Conservation (phyloP, 1,284 basidiomycete genomes). For the Porphyrellus sp. region DNA sequence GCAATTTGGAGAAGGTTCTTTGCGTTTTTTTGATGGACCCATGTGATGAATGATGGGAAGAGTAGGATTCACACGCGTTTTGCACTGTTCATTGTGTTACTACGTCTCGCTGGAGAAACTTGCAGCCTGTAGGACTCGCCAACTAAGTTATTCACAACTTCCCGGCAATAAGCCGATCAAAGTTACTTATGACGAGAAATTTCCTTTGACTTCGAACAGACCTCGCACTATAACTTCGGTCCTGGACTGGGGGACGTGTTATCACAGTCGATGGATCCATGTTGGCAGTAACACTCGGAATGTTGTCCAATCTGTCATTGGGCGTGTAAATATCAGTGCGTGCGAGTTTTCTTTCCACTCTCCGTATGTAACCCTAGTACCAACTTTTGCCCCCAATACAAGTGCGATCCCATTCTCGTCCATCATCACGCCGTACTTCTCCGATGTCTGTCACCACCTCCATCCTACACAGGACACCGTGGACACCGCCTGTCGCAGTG, state of each 20-base stretch:
- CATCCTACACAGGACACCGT: slow-evolving; percentile 63
- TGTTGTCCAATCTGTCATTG: background rate
- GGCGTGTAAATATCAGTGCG: background rate
- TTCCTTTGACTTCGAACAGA: too few relatives aligned
- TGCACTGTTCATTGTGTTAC: too few relatives aligned
- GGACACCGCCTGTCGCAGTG: slow-evolving; percentile 64
- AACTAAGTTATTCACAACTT: too few relatives aligned
- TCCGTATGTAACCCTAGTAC: background rate
- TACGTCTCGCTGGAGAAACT: too few relatives aligned
- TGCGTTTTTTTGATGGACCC: slow-evolving; percentile 43
- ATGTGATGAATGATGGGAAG: slow-evolving; percentile 13
- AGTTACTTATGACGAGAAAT: too few relatives aligned
- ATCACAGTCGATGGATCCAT: background rate
- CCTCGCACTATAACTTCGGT: too few relatives aligned
- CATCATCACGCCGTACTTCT: background rate
- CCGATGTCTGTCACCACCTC: slow-evolving; percentile 30
- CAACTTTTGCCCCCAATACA: background rate
- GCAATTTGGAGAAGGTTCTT: slow-evolving; percentile 35
- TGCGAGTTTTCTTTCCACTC: background rate
- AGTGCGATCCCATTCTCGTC: background rate
- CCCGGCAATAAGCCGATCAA: too few relatives aligned
- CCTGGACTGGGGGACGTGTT: background rate
- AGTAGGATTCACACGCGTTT: background rate
- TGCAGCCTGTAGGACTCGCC: too few relatives aligned
- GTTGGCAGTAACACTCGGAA: background rate